Conservation (phyloP, 768 basidiomycete species). For the Lyophyllum semitale region DNA sequence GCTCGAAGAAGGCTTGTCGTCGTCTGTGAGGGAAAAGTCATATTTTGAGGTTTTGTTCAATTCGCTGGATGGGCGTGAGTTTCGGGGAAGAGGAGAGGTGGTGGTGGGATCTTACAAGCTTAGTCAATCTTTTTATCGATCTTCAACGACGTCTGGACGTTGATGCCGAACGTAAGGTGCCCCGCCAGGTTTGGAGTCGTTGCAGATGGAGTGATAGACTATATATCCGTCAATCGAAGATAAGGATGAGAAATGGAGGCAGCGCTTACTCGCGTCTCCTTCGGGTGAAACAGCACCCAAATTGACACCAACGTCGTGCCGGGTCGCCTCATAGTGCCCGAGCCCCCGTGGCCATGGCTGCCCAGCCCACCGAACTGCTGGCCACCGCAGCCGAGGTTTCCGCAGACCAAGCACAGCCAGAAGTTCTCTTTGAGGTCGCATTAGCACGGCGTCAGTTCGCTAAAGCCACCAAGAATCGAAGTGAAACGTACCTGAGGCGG, state of each 20-base stretch:
- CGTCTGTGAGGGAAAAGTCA: conserved; percentile 88
- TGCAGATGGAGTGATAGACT: conserved; percentile 94
- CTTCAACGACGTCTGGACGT: conserved; percentile 78
- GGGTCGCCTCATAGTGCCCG: conserved; percentile 67
- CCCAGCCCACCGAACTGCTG: conserved; percentile 77
- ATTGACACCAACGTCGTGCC: conserved; percentile 87
- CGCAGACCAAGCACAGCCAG: conserved; percentile 95
- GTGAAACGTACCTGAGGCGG: conserved; percentile 48
- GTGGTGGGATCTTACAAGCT: conserved; percentile 58
- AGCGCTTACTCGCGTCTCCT: conserved; percentile 79
- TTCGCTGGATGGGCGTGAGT: conserved; percentile 58
- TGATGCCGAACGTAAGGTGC: conserved; percentile 90
- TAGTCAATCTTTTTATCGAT: conserved; percentile 97
- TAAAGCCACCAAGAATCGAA: neutral
- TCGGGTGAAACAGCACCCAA: conserved; percentile 96
- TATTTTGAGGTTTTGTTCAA: conserved; percentile 95
- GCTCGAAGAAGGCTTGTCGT: conserved; percentile 85
- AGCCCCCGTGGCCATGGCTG: conserved; percentile 93
- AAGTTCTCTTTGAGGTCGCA: conserved; percentile 91
- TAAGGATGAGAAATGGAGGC: neutral
- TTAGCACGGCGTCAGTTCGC: conserved; percentile 53
- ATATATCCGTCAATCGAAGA: neutral
- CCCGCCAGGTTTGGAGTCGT: conserved; percentile 71
- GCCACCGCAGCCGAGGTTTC: conserved; percentile 87
- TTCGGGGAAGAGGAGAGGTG: neutral